Conservation (phyloP, 164 flowering plant genomes). For the Kingdonia uniflora region DNA sequence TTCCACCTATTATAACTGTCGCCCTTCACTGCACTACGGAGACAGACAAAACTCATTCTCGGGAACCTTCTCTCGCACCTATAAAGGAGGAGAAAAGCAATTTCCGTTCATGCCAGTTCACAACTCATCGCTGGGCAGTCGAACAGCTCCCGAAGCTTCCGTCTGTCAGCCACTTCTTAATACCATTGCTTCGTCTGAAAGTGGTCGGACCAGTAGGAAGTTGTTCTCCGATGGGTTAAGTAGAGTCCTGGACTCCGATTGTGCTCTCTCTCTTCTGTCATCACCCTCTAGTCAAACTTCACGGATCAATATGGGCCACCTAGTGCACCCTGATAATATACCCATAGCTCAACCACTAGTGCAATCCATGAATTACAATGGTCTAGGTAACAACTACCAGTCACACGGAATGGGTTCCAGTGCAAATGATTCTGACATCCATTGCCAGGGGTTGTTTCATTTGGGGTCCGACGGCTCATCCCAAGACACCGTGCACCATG, state of each 20-base stretch:
- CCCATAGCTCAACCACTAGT: conserved; percentile 27
- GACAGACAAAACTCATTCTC: conserved; percentile 23
- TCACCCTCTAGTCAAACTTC: conserved; percentile 31
- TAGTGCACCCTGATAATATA: conserved; percentile 21
- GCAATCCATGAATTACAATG: conserved; percentile 16
- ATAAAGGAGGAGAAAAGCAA: conserved; percentile 34
- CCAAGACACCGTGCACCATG: conserved; percentile 27
- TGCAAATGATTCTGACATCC: conserved; percentile 17
- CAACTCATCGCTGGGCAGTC: conserved; percentile 7
- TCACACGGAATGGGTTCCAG: conserved; percentile 17
- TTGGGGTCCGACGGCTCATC: conserved; percentile 24
- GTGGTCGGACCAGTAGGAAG: conserved; percentile 14
- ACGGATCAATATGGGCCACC: conserved; percentile 23
- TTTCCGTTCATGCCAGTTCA: conserved; percentile 33
- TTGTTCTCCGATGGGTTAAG: conserved; percentile 26
- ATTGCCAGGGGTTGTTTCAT: conserved; percentile 31
- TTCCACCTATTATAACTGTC: conserved; percentile 12
- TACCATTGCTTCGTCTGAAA: conserved; percentile 21
- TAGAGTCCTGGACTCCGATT: conserved; percentile 33
- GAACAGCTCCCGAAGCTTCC: conserved; percentile 18
- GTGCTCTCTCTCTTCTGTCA: conserved; percentile 99
- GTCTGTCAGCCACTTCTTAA: conserved; percentile 26
- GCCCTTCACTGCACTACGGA: conserved; percentile 20
- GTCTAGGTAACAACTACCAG: conserved; percentile 9
- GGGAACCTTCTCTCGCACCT: conserved; percentile 22